Percentiles rank a stretch among this genome's conserved stretches.
Evolutionary conservation across 805 yeast genomes (phyloP).

Genomic region (Candida nonsorbophila): DNA sequence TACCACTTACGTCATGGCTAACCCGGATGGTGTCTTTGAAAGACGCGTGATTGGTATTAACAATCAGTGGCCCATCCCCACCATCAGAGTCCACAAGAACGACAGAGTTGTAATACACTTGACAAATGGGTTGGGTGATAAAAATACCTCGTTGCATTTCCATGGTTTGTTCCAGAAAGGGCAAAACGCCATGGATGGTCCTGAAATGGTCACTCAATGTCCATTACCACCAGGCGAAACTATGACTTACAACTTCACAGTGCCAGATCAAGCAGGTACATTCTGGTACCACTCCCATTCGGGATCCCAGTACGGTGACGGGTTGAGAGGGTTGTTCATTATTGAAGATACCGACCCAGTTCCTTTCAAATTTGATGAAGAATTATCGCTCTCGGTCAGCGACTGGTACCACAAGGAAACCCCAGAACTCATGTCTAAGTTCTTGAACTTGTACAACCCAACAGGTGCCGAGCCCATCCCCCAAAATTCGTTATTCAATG

Average conservation of each 20-base stretch:
- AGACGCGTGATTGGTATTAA: constrained; percentile 64
- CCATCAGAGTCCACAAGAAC: constrained; percentile 66
- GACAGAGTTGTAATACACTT: constrained; percentile 72
- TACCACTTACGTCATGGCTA: constrained; percentile 60
- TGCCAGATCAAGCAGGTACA: constrained; percentile 77
- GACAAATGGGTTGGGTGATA: constrained; percentile 65
- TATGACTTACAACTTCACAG: constrained; percentile 81
- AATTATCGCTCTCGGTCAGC: constrained; percentile 57
- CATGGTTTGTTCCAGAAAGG: constrained; percentile 89
- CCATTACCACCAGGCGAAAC: constrained; percentile 80
- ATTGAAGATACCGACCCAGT: constrained; percentile 51
- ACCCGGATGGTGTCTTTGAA: constrained; percentile 59
- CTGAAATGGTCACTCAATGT: constrained; percentile 83
- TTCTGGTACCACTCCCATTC: constrained; percentile 98
- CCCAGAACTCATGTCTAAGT: constrained; percentile 45
- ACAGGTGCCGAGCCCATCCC: constrained; percentile 99
- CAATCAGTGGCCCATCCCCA: constrained; percentile 85
- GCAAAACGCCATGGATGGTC: constrained; percentile 83
- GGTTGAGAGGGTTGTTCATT: constrained; percentile 76
- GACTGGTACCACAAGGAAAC: constrained; percentile 86
- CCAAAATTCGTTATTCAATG: constrained; percentile 71
- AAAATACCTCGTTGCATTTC: constrained; percentile 79
- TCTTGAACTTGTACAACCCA: constrained; percentile 77
- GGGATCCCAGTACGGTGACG: constrained; percentile 87
- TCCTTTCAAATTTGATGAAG: constrained; percentile 67